These are phyloP conservation scores for Grosmannia serpens DNA, from an alignment of 2,329 filamentous ascomycete genomes.

Conservation along the genomic window DNA sequence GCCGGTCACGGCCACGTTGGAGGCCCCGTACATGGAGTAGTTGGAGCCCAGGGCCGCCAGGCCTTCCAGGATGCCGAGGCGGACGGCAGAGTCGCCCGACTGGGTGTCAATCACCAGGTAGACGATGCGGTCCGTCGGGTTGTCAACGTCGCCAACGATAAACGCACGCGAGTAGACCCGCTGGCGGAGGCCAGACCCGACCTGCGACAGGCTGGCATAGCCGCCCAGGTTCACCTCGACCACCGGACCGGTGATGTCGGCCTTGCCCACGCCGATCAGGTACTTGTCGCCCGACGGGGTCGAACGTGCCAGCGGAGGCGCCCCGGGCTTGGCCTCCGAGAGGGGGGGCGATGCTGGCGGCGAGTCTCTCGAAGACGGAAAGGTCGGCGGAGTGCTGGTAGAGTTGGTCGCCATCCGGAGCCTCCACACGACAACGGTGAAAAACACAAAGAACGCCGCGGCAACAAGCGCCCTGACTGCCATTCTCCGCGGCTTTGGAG, in stretches of 20 bases:
- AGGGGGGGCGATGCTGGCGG: not conserved
- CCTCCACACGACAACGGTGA: slow-evolving; percentile 7
- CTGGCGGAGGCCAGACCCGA: slow-evolving; percentile 75
- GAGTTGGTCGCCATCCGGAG: not conserved
- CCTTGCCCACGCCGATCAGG: slow-evolving; percentile 44
- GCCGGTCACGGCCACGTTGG: slow-evolving; percentile 81
- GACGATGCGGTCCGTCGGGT: slow-evolving; percentile 61
- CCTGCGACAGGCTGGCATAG: slow-evolving; percentile 76
- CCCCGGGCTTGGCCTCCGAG: not conserved
- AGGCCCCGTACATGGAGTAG: slow-evolving; percentile 62
- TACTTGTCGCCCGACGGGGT: slow-evolving; percentile 28
- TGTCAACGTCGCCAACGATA: slow-evolving; percentile 60
- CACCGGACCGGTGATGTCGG: slow-evolving; percentile 58
- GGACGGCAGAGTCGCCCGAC: slow-evolving; percentile 78
- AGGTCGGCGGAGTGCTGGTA: not conserved
- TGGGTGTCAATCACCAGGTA: slow-evolving; percentile 83
- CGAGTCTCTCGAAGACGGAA: not conserved
- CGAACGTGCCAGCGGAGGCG: slow-evolving; percentile 11
- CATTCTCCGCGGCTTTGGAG: slow-evolving; percentile 13
- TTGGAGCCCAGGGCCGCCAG: slow-evolving; percentile 57
- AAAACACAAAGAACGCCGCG: slow-evolving; percentile 23
- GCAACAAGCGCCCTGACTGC: slow-evolving; percentile 17
- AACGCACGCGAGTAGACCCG: slow-evolving; percentile 83
- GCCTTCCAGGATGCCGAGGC: slow-evolving; percentile 74
- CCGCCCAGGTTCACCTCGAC: slow-evolving; percentile 88